Evolutionary conservation across 169 alveolate genomes (phyloP).

Genomic region (Sarcocystis neurona): DNA sequence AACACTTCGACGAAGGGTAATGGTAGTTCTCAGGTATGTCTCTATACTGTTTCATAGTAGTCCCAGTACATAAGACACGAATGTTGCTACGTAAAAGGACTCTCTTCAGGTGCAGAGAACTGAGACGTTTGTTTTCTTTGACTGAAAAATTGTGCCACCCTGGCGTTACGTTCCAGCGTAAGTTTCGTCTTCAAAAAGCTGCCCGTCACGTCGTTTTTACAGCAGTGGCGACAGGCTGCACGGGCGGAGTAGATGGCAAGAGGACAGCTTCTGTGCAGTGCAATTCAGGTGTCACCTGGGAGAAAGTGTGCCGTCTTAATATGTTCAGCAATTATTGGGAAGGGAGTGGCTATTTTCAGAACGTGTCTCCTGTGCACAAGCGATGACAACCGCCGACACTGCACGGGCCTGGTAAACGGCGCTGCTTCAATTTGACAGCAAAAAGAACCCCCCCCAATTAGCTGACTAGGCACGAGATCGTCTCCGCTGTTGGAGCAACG

Average conservation of each 20-base stretch:
- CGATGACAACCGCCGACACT: not conserved
- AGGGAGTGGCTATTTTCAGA: not conserved
- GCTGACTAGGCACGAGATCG: too few species aligned
- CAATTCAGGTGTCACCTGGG: not conserved
- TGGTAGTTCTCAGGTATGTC: not conserved
- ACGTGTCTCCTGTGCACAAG: not conserved
- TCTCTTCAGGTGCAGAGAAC: not conserved
- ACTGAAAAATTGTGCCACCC: not conserved
- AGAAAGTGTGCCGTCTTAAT: not conserved
- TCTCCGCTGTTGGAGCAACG: too few species aligned
- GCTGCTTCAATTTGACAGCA: not conserved
- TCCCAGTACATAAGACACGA: too few species aligned
- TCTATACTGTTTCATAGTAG: not conserved
- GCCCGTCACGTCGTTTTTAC: not conserved
- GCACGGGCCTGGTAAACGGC: not conserved
- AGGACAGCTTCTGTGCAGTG: not conserved
- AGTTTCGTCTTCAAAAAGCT: not conserved
- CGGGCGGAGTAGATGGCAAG: constrained; percentile 23
- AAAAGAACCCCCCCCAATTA: too few species aligned
- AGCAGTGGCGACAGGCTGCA: not conserved
- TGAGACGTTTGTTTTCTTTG: not conserved
- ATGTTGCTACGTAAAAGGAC: too few species aligned
- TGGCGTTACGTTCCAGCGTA: not conserved
- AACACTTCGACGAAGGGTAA: not conserved
- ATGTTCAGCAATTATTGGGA: not conserved